Evolutionary conservation across 768 basidiomycete species (phyloP), one percentile per base, ranked within the genome.

Genomic region (Suillus brevipes): DNA sequence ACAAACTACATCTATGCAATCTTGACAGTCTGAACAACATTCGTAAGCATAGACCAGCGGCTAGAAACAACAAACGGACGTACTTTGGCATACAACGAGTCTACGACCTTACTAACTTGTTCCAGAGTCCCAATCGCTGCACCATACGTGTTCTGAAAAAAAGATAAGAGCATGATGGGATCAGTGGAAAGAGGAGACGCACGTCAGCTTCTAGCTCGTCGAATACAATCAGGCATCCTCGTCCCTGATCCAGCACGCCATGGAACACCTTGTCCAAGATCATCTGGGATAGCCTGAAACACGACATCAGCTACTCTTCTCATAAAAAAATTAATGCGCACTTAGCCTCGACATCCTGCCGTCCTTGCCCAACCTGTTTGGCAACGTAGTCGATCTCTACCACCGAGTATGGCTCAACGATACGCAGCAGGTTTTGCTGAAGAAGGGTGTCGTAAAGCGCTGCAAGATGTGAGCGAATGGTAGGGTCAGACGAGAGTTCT

Each of bases 401-500:
- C 9, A 92, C 85, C 12, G 90, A 92, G 77, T 97, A 99, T 1
- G 96, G 97, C 79, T 99, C 97, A 28, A 99, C 93, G 68, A 98
- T 96, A 40, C 97, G 85, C 37, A 98, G 81, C 7, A 99, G 80
- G 76, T 99, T 99, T 76, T 99, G 97, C 74, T 97, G 93, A 12
- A 99, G 86, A 1, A 99, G 83, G 3, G 95, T 98, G 74, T 99
- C 97, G 78, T 99, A 99, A 31, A 99, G 80, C 12, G 92, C 89
- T 0, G 95, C 88, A 36, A 99, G 88, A 73, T 99, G 97, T 12
- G 94, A 94, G 58, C 95, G 90, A 75, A 99, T 97, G 6, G 96
- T 95, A 1, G 92, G 91, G 78, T 99, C 97, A 23, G 94, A 94
- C 6, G 95, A 95, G 23, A 99, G 87, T 74, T 99, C 97, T 97